phyloP scores from a whole-genome alignment of 2,329 filamentous ascomycete genomes.

The Fusarium begoniae region DNA sequence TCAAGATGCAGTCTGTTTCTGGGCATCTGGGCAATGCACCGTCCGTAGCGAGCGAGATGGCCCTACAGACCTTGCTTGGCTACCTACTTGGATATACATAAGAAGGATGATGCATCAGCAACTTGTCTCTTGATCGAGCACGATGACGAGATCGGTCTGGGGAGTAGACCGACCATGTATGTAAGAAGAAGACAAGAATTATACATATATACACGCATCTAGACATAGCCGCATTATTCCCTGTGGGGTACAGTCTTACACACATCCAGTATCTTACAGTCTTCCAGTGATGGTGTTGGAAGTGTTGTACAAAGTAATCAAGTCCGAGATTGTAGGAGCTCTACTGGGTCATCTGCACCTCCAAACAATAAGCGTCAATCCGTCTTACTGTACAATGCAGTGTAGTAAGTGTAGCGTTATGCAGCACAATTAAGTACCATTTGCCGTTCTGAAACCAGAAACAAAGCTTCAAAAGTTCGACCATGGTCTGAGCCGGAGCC shows the following conservation, averaged over 20 bases:
- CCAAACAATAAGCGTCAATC: constrained; percentile 20
- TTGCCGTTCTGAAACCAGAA: constrained; percentile 1
- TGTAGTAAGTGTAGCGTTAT: background rate
- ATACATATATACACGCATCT: background rate
- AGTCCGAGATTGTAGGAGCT: background rate
- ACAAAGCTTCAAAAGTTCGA: constrained; percentile 23
- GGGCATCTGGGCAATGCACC: background rate
- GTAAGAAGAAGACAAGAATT: background rate
- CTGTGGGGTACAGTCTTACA: constrained; percentile 16
- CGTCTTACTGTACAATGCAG: constrained; percentile 20
- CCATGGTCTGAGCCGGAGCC: background rate
- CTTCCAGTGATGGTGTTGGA: background rate
- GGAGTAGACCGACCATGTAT: background rate
- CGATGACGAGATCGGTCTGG: constrained; percentile 13
- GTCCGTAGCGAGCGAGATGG: background rate
- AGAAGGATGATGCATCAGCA: constrained; percentile 23
- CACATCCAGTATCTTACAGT: constrained; percentile 11
- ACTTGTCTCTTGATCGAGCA: background rate
- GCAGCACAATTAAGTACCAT: background rate
- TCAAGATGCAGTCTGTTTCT: background rate
- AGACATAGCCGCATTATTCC: background rate
- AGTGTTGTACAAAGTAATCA: constrained; percentile 2
- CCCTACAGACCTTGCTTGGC: background rate
- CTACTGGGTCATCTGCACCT: constrained; percentile 3
- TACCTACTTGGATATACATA: background rate